Conservation (phyloP, 2,329 filamentous ascomycete species). For the Monilinia laxa region DNA sequence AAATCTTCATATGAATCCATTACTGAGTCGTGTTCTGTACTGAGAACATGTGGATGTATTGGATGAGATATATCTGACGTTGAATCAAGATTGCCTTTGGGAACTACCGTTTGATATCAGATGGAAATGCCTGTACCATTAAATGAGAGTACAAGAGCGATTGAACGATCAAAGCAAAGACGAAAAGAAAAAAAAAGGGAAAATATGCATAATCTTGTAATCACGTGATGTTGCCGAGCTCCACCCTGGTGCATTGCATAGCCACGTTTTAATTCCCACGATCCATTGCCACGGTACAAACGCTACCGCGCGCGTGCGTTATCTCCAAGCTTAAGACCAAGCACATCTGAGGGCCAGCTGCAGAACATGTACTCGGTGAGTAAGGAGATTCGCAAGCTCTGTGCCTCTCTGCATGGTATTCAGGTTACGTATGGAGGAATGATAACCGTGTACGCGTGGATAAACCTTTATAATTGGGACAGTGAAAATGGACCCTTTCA, state of each 20-base stretch:
- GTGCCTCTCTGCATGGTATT: neutral
- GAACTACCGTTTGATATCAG: constrained; percentile 8
- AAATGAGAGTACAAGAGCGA: no score
- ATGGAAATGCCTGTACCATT: neutral
- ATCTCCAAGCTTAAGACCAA: neutral
- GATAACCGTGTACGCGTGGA: neutral
- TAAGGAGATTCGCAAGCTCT: neutral
- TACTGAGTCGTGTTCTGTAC: neutral
- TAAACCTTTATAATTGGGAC: neutral
- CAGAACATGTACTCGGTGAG: constrained; percentile 5
- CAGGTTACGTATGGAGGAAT: no score
- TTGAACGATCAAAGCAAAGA: neutral
- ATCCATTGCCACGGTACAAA: constrained; percentile 11
- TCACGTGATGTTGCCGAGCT: constrained; percentile 4
- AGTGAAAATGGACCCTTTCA: neutral
- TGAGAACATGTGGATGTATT: constrained; percentile 2
- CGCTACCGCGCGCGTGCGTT: constrained; percentile 6
- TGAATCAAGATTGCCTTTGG: neutral
- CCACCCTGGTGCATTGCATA: neutral
- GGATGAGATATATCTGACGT: neutral
- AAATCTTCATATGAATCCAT: neutral
- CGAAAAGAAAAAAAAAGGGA: neutral
- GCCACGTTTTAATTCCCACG: constrained; percentile 6
- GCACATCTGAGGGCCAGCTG: neutral
- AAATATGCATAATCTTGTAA: no score